Conservation (phyloP, 2,329 filamentous ascomycete genomes). For the Penicillium sp. region DNA sequence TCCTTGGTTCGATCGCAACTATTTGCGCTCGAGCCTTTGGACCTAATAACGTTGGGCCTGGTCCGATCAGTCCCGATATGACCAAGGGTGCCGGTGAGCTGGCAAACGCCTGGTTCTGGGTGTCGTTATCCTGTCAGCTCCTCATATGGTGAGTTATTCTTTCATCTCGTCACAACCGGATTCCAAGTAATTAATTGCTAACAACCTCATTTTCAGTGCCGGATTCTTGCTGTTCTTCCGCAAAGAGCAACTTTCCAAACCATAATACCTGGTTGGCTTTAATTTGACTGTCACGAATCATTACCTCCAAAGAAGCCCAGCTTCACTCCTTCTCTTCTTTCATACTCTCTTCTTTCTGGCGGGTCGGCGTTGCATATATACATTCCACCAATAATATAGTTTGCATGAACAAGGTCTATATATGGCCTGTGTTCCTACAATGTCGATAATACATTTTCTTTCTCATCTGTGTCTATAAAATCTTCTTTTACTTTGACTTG, state of each 20-base stretch:
- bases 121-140: slow-evolving; percentile 62
- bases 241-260: slow-evolving; percentile 51
- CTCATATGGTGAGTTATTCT: slow-evolving; percentile 63
- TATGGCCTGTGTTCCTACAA: neutral
- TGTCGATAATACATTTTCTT: neutral
- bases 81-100: slow-evolving; percentile 52
- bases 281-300: no score
- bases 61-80: slow-evolving; percentile 66
- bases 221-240: slow-evolving; percentile 50
- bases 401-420: neutral
- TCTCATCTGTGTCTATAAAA: neutral
- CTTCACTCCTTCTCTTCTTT: neutral
- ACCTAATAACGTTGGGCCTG: slow-evolving; percentile 64
- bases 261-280: slow-evolving; percentile 37
- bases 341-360: neutral
- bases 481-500: no score
- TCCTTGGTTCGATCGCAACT: slow-evolving; percentile 65
- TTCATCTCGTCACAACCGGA: slow-evolving; percentile 21
- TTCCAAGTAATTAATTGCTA: slow-evolving; percentile 4
- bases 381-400: neutral
- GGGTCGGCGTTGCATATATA: neutral
- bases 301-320: no score
- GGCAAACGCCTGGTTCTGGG: slow-evolving; percentile 63
- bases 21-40: slow-evolving; percentile 65
- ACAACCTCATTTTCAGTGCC: slow-evolving; percentile 29